phyloP scores from a whole-genome alignment of 345 rosid species.

The Stellera chamaejasme region DNA sequence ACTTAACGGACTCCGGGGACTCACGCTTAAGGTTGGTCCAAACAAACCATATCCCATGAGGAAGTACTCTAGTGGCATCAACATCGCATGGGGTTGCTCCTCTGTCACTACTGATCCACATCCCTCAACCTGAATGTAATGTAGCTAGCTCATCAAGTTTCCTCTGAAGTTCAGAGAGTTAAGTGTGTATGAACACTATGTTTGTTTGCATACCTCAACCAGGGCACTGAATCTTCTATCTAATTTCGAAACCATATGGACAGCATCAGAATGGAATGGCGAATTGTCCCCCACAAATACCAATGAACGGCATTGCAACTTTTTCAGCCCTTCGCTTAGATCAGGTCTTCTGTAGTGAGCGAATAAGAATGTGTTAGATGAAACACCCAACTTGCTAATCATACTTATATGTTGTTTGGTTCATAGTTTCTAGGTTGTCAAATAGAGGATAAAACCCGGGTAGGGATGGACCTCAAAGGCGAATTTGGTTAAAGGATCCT shows the following conservation, averaged over 20 bases:
- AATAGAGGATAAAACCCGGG: no score
- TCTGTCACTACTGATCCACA: slow-evolving; percentile 95
- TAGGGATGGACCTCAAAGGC: no score
- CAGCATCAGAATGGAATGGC: slow-evolving; percentile 76
- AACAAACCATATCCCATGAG: slow-evolving; percentile 74
- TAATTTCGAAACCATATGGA: slow-evolving; percentile 72
- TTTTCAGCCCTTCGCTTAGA: slow-evolving; percentile 66
- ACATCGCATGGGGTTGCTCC: slow-evolving; percentile 97
- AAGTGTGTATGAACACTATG: no score
- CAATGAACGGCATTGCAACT: slow-evolving; percentile 65
- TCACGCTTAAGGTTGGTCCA: slow-evolving; percentile 60
- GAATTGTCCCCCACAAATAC: slow-evolving; percentile 90
- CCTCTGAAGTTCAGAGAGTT: not conserved
- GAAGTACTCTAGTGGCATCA: slow-evolving; percentile 89
- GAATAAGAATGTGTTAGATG: not conserved
- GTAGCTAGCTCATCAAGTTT: not conserved
- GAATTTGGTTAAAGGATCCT: no score
- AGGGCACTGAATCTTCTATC: slow-evolving; percentile 80
- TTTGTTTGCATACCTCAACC: slow-evolving; percentile 54
- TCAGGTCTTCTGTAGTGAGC: slow-evolving; percentile 67
- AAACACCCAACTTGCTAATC: not conserved
- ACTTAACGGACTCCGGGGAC: slow-evolving; percentile 93
- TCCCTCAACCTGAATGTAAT: slow-evolving; percentile 63
- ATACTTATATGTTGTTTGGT: not conserved
- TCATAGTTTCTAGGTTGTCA: not conserved